Evolutionary conservation across 768 basidiomycete genomes (phyloP).

Genomic region (Nidularia sp.): DNA sequence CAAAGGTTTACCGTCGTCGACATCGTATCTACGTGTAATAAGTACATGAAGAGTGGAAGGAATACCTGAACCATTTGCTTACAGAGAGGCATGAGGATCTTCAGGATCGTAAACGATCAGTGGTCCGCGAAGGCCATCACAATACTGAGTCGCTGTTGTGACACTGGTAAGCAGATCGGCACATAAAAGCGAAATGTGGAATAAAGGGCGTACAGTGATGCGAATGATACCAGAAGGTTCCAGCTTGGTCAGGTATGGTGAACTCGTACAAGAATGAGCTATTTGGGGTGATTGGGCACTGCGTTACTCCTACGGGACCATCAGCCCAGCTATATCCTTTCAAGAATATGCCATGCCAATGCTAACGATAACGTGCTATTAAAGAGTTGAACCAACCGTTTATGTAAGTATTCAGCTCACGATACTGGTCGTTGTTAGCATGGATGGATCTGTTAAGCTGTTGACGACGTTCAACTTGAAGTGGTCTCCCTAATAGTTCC

Average conservation of each 20-base stretch:
- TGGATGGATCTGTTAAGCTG: conserved; percentile 30
- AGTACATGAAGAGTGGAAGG: background rate
- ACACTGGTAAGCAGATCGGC: conserved; percentile 14
- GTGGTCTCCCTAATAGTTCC: conserved; percentile 19
- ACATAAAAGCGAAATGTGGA: conserved; percentile 10
- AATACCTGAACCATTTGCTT: background rate
- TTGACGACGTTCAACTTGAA: conserved; percentile 43
- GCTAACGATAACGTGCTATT: conserved; percentile 14
- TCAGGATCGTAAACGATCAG: conserved; percentile 28
- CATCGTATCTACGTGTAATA: conserved; percentile 7
- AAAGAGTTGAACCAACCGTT: background rate
- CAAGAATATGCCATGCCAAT: conserved; percentile 51
- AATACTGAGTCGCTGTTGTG: too few relatives aligned
- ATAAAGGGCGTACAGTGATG: conserved; percentile 10
- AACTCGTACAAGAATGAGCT: conserved; percentile 39
- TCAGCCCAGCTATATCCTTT: conserved; percentile 35
- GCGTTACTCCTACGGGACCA: conserved; percentile 34
- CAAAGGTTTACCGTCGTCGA: conserved; percentile 36
- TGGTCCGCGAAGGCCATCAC: too few relatives aligned
- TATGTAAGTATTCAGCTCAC: conserved; percentile 11
- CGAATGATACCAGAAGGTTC: conserved; percentile 20
- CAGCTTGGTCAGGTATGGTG: conserved; percentile 13
- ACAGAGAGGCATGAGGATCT: conserved; percentile 14
- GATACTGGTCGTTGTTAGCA: conserved; percentile 27
- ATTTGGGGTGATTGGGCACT: conserved; percentile 41